Conservation (phyloP, 768 basidiomycete genomes). For the Pleurotus eryngii region DNA sequence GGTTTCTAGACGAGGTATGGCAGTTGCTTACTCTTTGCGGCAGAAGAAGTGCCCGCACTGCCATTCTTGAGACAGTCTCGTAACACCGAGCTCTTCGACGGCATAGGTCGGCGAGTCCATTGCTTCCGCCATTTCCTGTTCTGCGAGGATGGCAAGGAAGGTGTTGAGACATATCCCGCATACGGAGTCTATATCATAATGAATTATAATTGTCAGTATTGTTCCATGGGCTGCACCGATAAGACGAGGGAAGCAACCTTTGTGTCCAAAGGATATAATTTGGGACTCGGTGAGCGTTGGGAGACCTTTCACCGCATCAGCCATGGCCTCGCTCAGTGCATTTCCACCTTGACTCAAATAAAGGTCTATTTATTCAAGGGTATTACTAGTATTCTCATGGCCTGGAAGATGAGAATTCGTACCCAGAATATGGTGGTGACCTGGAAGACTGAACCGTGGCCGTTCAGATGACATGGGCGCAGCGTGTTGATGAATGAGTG, state of each 20-base stretch:
- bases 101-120: conserved; percentile 81
- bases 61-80: conserved; percentile 48
- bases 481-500: too few species aligned
- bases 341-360: too few species aligned
- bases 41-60: conserved; percentile 76
- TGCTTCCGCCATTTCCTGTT: conserved; percentile 68
- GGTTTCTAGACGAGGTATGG: conserved; percentile 6
- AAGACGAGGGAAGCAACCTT: conserved; percentile 29
- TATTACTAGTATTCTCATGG: too few species aligned
- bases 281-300: conserved; percentile 51
- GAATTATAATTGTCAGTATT: too few species aligned
- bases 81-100: conserved; percentile 67
- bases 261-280: conserved; percentile 42
- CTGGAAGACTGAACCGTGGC: too few species aligned
- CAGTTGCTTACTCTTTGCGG: conserved; percentile 60
- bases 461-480: too few species aligned
- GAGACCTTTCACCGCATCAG: conserved; percentile 29
- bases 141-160: conserved; percentile 63
- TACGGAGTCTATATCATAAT: conserved; percentile 45
- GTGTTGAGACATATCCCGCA: conserved; percentile 78
- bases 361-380: too few species aligned
- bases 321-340: too few species aligned
- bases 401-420: too few species aligned
- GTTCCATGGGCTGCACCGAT: background rate
- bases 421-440: too few species aligned